These are phyloP conservation scores for Alnus glutinosa DNA, from an alignment of 306 rosid genomes.

Conservation along the genomic window DNA sequence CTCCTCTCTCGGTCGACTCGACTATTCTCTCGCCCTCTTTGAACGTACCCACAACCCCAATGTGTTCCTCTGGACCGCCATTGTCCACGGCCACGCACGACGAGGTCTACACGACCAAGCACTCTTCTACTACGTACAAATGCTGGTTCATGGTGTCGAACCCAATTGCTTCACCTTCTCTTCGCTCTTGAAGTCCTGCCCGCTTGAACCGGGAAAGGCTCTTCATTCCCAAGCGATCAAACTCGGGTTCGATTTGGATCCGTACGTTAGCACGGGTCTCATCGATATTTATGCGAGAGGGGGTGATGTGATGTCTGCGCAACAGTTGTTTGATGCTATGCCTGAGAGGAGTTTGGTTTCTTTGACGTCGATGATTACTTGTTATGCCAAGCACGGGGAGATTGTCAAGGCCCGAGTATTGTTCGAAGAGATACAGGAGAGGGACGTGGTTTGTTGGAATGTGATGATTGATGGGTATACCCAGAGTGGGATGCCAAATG, in stretches of 20 bases:
- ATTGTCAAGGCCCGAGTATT: constrained; percentile 52
- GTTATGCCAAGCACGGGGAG: constrained; percentile 59
- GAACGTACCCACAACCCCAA: constrained; percentile 45
- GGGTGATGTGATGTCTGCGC: constrained; percentile 53
- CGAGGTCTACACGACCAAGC: constrained; percentile 48
- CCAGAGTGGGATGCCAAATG: constrained; percentile 63
- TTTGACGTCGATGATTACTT: constrained; percentile 62
- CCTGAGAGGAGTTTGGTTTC: constrained; percentile 65
- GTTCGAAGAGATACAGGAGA: constrained; percentile 53
- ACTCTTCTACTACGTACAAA: constrained; percentile 48
- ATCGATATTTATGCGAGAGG: constrained; percentile 63
- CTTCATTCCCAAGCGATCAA: constrained; percentile 63
- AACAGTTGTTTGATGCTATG: constrained; percentile 67
- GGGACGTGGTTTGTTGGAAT: constrained; percentile 81
- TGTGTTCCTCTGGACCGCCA: constrained; percentile 60
- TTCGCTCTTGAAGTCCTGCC: constrained; percentile 47
- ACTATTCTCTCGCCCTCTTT: constrained; percentile 66
- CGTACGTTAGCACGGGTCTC: constrained; percentile 62
- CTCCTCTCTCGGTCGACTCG: constrained; percentile 65
- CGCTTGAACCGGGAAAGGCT: constrained; percentile 35
- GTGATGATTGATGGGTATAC: constrained; percentile 83
- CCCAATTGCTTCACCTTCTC: constrained; percentile 81
- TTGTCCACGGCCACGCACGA: constrained; percentile 64
- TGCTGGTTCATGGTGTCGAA: constrained; percentile 48
- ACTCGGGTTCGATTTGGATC: constrained; percentile 40